Base-by-base conservation (phyloP, 1,284 basidiomycete genomes). In the Phenoliferia sp. region DNA sequence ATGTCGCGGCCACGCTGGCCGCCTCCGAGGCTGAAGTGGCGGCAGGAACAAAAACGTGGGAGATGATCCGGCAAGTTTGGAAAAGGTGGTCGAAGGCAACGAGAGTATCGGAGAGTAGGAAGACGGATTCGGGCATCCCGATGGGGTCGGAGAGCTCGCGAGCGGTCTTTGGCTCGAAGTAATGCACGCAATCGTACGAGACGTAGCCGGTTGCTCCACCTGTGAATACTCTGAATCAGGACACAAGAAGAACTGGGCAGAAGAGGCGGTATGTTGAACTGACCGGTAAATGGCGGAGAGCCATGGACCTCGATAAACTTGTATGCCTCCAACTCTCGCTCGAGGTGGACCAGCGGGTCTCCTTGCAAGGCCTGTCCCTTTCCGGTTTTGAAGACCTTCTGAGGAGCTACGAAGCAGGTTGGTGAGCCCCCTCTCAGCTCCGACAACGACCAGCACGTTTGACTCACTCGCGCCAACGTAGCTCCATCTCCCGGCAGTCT, bases 191-290 rank as follows among this genome's bases (percentile, higher is more conserved):
- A 78, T 99, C 96, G 81, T 95, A 99, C 17, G 92, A 87, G 73
- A 99, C 92, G 81, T 97, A 99, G 56, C 96, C 96, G 76, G 99
- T 92, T 0, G 95, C 95, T 62, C 96, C 96, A 61, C 96, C 96
- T 82, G 71, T 22, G 32, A 17, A 16, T 19, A 58, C 64, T 2
- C 32, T 3, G 29, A 32, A 9, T 59, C 48, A 64, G 50, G 55
- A 35, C 33, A 48, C 12, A 48, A 31, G 31, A 7, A 6, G 34
- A 33, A 22, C 12, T 22, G 35, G 36, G 57, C 17, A 33, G 22
- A 22, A 35, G 35, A 48, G 55, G 65, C 19, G 17, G 19, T 2
- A 5, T 26, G 7, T n/a, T 7, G 28, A 10, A 70, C 79, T 57
- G 32, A 82, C 82, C 83, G 33, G 95, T 97, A 78, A 99, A 98